These are phyloP conservation scores for Aureoboletus auriporus DNA, from an alignment of 768 basidiomycete genomes.

Conservation along the genomic window DNA sequence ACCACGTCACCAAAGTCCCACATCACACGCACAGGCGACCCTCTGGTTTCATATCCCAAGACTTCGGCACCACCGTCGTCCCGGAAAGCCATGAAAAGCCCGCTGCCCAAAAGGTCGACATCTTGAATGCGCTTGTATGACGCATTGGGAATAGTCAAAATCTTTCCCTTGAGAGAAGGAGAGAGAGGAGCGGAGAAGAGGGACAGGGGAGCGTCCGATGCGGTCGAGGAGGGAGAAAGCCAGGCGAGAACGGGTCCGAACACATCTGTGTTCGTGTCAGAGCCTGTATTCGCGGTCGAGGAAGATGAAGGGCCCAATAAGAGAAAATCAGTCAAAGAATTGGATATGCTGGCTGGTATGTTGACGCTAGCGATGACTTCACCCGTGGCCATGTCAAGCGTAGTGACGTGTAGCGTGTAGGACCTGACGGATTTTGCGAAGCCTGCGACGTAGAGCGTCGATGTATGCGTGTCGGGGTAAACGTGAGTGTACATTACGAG, in stretches of 20 bases:
- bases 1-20: constrained; percentile 60
- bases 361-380: constrained; percentile 43
- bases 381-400: constrained; percentile 54
- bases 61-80: constrained; percentile 56
- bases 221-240: constrained; percentile 26
- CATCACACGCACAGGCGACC: constrained; percentile 39
- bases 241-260: constrained; percentile 30
- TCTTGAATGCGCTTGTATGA: constrained; percentile 56
- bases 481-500: constrained; percentile 63
- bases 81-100: constrained; percentile 57
- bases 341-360: constrained; percentile 49
- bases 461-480: constrained; percentile 43
- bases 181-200: constrained; percentile 41
- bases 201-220: constrained; percentile 9
- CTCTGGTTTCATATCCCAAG: constrained; percentile 38
- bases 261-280: not conserved
- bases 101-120: constrained; percentile 52
- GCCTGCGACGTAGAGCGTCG: constrained; percentile 55
- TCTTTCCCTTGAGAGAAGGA: constrained; percentile 48
- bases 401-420: constrained; percentile 64
- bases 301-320: constrained; percentile 26
- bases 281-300: not conserved
- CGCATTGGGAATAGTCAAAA: constrained; percentile 37
- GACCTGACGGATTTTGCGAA: constrained; percentile 40
- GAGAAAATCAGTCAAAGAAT: constrained; percentile 34